A percentile compares a stretch with the other conserved stretches of the same genome.
Evolutionary conservation across 2,329 filamentous ascomycete species (phyloP).

Genomic region (Sclerotinia nivalis): DNA sequence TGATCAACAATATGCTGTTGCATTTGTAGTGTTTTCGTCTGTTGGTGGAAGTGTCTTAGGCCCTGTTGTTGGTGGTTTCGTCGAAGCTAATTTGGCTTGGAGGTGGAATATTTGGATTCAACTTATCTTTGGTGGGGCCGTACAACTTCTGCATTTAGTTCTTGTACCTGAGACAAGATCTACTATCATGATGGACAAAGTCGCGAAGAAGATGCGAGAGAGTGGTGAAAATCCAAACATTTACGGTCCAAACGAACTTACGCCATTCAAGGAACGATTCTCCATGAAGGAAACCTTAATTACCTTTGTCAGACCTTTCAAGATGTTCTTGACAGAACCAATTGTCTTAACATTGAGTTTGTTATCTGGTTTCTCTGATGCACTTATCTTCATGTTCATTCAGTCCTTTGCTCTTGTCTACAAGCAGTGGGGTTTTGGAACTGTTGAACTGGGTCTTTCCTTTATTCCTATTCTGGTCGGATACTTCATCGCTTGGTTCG

Average conservation of each 20-base stretch:
- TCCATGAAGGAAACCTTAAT: conserved; percentile 55
- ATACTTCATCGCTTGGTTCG: conserved; percentile 62
- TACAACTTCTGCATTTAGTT: conserved; percentile 67
- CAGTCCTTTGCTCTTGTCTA: conserved; percentile 71
- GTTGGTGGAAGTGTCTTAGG: conserved; percentile 76
- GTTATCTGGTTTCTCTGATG: conserved; percentile 71
- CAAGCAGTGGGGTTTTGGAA: conserved; percentile 63
- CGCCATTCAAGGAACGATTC: conserved; percentile 60
- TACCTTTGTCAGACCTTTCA: conserved; percentile 66
- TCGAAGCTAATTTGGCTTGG: conserved; percentile 67
- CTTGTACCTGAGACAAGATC: conserved; percentile 77
- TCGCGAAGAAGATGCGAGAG: conserved; percentile 73
- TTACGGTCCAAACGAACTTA: conserved; percentile 72
- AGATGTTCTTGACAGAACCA: conserved; percentile 72
- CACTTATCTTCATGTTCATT: conserved; percentile 76
- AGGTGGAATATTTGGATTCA: conserved; percentile 84
- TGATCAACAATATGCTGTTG: conserved; percentile 72
- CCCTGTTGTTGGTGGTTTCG: conserved; percentile 76
- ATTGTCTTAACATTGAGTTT: conserved; percentile 71
- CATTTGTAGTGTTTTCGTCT: conserved; percentile 76
- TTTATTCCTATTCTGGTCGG: conserved; percentile 68
- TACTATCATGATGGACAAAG: conserved; percentile 75
- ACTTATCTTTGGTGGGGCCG: conserved; percentile 71
- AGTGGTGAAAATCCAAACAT: conserved; percentile 55
- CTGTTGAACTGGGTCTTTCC: conserved; percentile 56